Percentiles rank a stretch among this genome's conserved stretches.
phyloP scores from a whole-genome alignment of 441 rosid genomes.

The Gossypium schwendimanii region DNA sequence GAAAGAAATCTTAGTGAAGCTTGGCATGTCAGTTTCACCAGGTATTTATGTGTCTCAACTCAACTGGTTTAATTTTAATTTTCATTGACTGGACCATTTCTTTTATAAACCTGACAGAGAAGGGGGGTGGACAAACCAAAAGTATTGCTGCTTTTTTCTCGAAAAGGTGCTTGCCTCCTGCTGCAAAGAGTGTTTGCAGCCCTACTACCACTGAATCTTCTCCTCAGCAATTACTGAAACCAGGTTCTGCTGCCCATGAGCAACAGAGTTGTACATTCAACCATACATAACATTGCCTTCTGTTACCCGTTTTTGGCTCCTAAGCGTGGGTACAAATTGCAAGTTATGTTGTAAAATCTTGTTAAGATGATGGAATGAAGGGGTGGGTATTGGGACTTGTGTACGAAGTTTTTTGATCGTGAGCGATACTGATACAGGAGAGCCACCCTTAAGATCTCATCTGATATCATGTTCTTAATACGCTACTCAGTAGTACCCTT shows the following conservation, averaged over 20 bases:
- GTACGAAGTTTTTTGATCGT: not conserved
- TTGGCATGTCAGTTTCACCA: conserved; percentile 58
- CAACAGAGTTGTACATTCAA: conserved; percentile 10
- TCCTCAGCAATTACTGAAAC: conserved; percentile 17
- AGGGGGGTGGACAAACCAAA: conserved; percentile 34
- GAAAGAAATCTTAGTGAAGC: conserved; percentile 57
- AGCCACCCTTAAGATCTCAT: not conserved
- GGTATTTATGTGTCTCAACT: conserved; percentile 19
- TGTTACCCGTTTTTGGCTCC: not conserved
- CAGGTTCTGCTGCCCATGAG: conserved; percentile 12
- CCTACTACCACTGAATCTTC: conserved; percentile 8
- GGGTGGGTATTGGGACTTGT: not conserved
- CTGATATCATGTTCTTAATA: not conserved
- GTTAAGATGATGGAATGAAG: not conserved
- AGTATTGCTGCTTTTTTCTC: conserved; percentile 63
- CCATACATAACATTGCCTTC: not conserved
- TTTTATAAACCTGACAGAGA: conserved; percentile 20
- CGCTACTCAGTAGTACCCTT: not conserved
- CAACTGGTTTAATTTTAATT: not conserved
- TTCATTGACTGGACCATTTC: not conserved
- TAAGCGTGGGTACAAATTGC: not conserved
- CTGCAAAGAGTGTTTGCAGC: conserved; percentile 16
- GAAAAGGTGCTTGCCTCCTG: conserved; percentile 75
- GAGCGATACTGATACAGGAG: not conserved
- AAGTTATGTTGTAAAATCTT: not conserved